phyloP scores from a whole-genome alignment of 129 eudicot species.

The Helichrysum umbraculigerum region DNA sequence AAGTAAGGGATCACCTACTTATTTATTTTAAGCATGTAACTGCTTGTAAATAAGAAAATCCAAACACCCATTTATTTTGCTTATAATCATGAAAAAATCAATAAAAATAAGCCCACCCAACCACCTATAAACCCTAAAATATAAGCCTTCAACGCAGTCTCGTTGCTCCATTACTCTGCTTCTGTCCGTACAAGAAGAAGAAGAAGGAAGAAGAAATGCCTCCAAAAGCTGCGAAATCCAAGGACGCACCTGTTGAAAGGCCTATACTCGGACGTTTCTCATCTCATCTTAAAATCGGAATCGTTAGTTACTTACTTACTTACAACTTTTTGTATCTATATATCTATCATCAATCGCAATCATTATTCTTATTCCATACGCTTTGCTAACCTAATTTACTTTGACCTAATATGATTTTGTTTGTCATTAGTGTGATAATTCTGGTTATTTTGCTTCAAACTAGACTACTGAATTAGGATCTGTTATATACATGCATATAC shows the following conservation, averaged over 20 bases:
- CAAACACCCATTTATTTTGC: too few species aligned
- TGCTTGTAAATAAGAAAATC: too few species aligned
- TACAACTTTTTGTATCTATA: background rate
- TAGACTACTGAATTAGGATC: background rate
- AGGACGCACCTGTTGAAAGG: constrained; percentile 88
- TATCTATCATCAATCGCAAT: background rate
- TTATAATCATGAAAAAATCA: too few species aligned
- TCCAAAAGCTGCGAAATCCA: constrained; percentile 91
- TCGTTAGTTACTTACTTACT: constrained; percentile 47
- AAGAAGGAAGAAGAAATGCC: constrained; percentile 45
- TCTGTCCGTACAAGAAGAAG: background rate
- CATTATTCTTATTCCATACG: background rate
- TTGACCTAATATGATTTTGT: background rate
- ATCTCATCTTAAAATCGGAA: constrained; percentile 95
- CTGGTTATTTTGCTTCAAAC: background rate
- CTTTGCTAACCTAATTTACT: constrained; percentile 5
- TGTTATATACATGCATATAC: background rate
- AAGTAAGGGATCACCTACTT: too few species aligned
- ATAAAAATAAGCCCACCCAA: too few species aligned
- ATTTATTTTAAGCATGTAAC: too few species aligned
- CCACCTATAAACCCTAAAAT: background rate
- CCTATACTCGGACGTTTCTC: constrained; percentile 97
- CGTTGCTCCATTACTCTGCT: background rate
- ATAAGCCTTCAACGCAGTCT: constrained; percentile 19
- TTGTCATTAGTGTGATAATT: background rate